Percentiles rank a stretch among this genome's conserved stretches.
Evolutionary conservation across 2,329 filamentous ascomycete species (phyloP).

Genomic region (Fusarium gaditjirri): DNA sequence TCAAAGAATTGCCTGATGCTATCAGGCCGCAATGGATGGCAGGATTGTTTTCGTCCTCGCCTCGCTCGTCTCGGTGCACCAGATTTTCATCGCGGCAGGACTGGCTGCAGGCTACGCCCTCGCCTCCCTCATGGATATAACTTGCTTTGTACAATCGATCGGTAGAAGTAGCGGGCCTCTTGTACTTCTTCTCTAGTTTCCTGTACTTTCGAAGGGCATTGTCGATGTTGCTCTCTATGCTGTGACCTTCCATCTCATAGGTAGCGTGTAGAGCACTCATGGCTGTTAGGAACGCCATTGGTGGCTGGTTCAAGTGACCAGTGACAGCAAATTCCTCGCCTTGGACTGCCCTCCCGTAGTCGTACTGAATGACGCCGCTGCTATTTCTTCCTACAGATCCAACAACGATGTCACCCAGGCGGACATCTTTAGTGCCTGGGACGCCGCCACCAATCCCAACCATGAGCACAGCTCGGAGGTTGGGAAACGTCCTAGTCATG

Average conservation of each 20-base stretch:
- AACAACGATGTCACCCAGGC: accelerated
- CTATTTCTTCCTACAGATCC: accelerated
- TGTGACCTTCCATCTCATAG: background rate
- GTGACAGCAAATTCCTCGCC: accelerated
- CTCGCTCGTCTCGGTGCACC: accelerated
- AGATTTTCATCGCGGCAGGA: accelerated
- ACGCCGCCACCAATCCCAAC: accelerated
- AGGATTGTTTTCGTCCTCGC: accelerated
- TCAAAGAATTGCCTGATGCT: accelerated
- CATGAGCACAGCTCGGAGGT: accelerated
- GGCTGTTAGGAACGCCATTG: accelerated
- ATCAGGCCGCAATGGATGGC: accelerated
- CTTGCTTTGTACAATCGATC: accelerated
- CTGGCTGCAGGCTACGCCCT: accelerated
- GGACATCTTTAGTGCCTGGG: accelerated
- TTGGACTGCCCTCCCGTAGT: background rate
- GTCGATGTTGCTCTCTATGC: accelerated
- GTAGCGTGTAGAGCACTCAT: background rate
- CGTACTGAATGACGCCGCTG: accelerated
- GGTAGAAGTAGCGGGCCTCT: accelerated
- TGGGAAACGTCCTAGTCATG: accelerated
- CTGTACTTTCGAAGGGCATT: accelerated
- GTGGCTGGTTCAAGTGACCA: background rate
- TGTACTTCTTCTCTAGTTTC: accelerated
- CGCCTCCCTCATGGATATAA: accelerated